Conservation (phyloP, 495 filamentous ascomycete genomes). For the Neurospora sp. region DNA sequence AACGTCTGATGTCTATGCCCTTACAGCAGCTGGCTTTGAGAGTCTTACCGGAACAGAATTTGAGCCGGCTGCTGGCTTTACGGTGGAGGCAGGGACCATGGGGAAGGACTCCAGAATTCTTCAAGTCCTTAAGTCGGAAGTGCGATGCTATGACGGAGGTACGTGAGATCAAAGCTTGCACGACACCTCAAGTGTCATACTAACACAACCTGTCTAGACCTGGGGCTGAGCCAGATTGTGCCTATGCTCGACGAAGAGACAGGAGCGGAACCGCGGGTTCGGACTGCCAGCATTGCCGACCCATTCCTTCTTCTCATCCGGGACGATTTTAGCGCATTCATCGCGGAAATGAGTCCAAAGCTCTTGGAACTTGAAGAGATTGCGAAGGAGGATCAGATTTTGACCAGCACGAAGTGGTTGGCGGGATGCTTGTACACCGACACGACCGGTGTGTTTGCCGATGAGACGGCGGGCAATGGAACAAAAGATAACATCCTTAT, state of each 20-base stretch:
- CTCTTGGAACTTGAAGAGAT: conserved; percentile 69
- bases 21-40: conserved; percentile 55
- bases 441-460: conserved; percentile 44
- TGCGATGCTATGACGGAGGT: conserved; percentile 83
- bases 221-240: conserved; percentile 79
- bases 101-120: conserved; percentile 66
- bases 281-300: conserved; percentile 77
- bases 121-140: conserved; percentile 73
- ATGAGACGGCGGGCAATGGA: conserved; percentile 31
- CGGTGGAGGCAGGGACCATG: conserved; percentile 71
- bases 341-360: conserved; percentile 48
- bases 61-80: conserved; percentile 74
- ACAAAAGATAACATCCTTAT: conserved; percentile 47
- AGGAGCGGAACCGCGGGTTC: conserved; percentile 60
- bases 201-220: conserved; percentile 43
- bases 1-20: conserved; percentile 49
- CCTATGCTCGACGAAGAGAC: conserved; percentile 83
- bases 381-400: conserved; percentile 42
- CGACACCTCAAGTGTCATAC: conserved; percentile 4
- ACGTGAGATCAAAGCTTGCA: conserved; percentile 29
- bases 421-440: conserved; percentile 74
- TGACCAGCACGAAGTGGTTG: conserved; percentile 57
- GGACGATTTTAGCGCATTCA: conserved; percentile 66
- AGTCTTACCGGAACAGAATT: conserved; percentile 68
- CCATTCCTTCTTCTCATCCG: conserved; percentile 79